Base-by-base conservation (phyloP, 345 rosid species). In the Salix exigua region DNA sequence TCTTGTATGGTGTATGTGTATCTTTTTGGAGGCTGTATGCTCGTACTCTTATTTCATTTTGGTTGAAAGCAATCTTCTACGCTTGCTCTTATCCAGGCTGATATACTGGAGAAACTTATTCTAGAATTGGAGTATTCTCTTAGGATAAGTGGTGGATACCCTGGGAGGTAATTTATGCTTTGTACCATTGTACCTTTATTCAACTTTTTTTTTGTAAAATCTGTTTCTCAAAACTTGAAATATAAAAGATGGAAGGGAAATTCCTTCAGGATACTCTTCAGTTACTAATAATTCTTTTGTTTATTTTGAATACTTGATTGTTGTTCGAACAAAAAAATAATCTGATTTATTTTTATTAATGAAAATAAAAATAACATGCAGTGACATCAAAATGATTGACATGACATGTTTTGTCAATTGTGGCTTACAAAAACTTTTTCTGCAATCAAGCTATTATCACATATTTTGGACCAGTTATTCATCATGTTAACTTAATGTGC, bases 41-140 rank as follows among this genome's bases (percentile, higher is more conserved):
- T 31, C 0, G 16, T 23, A 23, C 63, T 38, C 4, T 46, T 61
- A 21, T 66, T 55, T 19, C 50, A 26, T 74, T 38, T 48, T 66
- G 37, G 35, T 62, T 71, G 18, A n/a, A 50, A 50, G 46, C 76
- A 75, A 28, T 60, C 74, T 66, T 17, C 50, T 68, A 35, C 75
- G 35, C 25, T 31, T 63, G 60, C 71, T n/a, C 75, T 81, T 78
- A 48, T 78, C 69, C 89, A 94, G 99, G 96, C 97, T 75, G 93
- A 96, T 78, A 84, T 94, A 78, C 73, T 96, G 82, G 97, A 94
- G 87, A 84, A 92, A 73, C 86, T 96, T 74, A 83, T 90, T 85
- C 82, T 96, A 48, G 94, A 91, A 84, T 85, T 96, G 86, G 98
- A 94, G 88, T 84, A 91, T 81, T 94, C 97, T 23, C 82, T 94